Base-by-base conservation (phyloP, 1,284 basidiomycete genomes). In the Boletus nobilissimus region DNA sequence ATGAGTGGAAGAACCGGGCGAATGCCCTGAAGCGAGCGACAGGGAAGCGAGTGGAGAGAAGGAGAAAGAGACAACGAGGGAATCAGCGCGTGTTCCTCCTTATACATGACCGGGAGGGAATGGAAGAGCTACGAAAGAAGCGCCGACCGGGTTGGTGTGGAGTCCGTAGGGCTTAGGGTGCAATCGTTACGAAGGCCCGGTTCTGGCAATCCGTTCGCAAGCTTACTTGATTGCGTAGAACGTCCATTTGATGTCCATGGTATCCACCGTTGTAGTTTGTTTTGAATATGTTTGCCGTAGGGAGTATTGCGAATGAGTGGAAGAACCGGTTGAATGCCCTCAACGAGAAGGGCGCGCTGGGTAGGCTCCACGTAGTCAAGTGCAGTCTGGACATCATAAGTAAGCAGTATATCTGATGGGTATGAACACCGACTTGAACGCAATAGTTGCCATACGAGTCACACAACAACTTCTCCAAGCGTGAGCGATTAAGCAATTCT, bases 361-460 rank as follows among this genome's bases (percentile, higher is more conserved):
- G 86, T 89, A 46, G 97, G 94, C 82, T 98, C 97, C 70, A 97
- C 97, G 81, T 98, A 99, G 85, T 99, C 97, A 77, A 99, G 89
- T 63, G 97, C 97, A 77, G 97, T 99, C n/a, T n/a, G n/a, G n/a
- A n/a, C n/a, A n/a, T n/a, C n/a, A n/a, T n/a, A n/a, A n/a, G n/a
- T n/a, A n/a, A 46, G 80, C 24, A 75, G 73, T 67, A 77, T 54
- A 64, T 54, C 57, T 78, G n/a, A 65, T 48, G 46, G 74, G 74
- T 60, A 65, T 43, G 40, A 51, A 64, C 72, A 74, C 89, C 65
- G 65, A 94, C 94, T 89, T 95, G 95, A 77, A 97, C 96, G 82
- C 97, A 97, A 83, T 98, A 97, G 87, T 98, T 98, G 82, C 97
- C 97, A 83, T 97, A 98, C 57, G 96, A 97, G 85, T 99, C 94